Evolutionary conservation across 1,284 basidiomycete species (phyloP).

Genomic region (Pyrrhoderma lamaoense): DNA sequence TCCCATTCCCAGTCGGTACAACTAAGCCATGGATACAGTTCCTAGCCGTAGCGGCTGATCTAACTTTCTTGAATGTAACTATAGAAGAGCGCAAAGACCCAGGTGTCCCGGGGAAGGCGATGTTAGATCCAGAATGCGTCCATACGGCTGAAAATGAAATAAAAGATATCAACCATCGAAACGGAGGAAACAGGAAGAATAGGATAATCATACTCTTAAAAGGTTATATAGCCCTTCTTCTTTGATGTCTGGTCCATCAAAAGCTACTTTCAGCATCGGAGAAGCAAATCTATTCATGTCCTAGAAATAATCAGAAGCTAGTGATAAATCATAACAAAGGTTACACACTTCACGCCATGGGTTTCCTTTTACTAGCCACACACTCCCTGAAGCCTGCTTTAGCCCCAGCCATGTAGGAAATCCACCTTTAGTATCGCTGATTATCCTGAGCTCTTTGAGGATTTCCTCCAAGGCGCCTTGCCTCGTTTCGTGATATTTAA

Average conservation of each 20-base stretch:
- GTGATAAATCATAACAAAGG: neutral
- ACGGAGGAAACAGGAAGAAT: constrained; percentile 3
- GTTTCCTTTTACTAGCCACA: constrained; percentile 76
- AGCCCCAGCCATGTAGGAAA: constrained; percentile 60
- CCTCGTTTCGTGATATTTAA: constrained; percentile 48
- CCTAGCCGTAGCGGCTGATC: constrained; percentile 73
- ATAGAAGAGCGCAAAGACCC: constrained; percentile 63
- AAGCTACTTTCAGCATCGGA: constrained; percentile 64
- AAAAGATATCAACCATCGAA: neutral
- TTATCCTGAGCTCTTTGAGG: constrained; percentile 37
- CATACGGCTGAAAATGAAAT: constrained; percentile 59
- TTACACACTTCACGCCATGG: constrained; percentile 76
- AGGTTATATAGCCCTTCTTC: constrained; percentile 71
- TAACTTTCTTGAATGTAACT: constrained; percentile 56
- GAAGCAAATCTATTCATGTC: constrained; percentile 83
- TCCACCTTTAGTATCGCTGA: constrained; percentile 41
- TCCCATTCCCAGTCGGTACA: constrained; percentile 27
- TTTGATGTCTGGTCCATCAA: constrained; percentile 79
- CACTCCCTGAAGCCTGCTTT: constrained; percentile 36
- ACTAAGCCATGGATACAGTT: constrained; percentile 79
- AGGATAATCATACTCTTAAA: constrained; percentile 47
- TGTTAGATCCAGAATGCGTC: constrained; percentile 65
- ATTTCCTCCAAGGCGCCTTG: constrained; percentile 42
- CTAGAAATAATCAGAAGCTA: constrained; percentile 30
- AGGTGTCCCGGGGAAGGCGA: constrained; percentile 55